A percentile compares a stretch with the other conserved stretches of the same genome.
Evolutionary conservation across 2,329 filamentous ascomycete species (phyloP).

Genomic region (Nemania bipapillata): DNA sequence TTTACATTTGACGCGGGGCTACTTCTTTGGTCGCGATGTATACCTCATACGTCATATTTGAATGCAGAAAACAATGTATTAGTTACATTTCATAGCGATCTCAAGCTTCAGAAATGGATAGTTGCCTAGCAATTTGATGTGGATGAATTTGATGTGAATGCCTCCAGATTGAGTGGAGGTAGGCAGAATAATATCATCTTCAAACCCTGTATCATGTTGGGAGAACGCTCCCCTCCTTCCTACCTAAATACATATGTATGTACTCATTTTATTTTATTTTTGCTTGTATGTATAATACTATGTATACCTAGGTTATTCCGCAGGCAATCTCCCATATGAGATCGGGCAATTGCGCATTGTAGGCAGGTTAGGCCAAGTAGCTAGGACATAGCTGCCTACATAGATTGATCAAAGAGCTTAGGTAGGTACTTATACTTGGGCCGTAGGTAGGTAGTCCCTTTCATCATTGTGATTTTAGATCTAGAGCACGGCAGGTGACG

Average conservation of each 20-base stretch:
- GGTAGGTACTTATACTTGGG: not conserved
- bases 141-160: too few relatives aligned
- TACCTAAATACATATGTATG: not conserved
- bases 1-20: constrained; percentile 8
- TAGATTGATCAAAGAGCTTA: not conserved
- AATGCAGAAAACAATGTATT: not conserved
- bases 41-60: constrained; percentile 26
- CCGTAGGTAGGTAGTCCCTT: constrained; percentile 16
- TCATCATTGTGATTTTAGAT: constrained; percentile 35
- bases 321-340: not conserved
- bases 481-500: constrained; percentile 45
- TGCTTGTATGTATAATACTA: not conserved
- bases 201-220: not conserved
- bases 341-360: not conserved
- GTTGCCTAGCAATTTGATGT: constrained; percentile 7
- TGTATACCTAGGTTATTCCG: too few relatives aligned
- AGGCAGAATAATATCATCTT: not conserved
- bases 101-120: not conserved
- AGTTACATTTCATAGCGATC: not conserved
- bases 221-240: too few relatives aligned
- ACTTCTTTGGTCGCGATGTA: constrained; percentile 6
- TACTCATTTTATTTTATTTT: not conserved
- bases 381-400: constrained; percentile 16
- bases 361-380: constrained; percentile 15
- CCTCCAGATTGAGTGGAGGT: not conserved